Conservation (phyloP, 2,329 filamentous ascomycete genomes). For the Pestalotiopsis fici region DNA sequence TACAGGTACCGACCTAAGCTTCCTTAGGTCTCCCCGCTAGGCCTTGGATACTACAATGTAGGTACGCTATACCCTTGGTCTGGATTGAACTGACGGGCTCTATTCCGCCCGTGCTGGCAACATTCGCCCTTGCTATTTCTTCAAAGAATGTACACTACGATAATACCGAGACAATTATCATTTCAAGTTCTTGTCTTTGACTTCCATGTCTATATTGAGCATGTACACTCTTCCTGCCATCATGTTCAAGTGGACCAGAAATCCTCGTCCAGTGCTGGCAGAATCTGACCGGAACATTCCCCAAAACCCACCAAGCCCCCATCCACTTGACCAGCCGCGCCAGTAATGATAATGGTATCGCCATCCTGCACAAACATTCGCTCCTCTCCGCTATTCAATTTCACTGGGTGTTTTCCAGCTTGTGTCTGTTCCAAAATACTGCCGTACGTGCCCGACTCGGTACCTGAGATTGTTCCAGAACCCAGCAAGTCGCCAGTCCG, state of each 20-base stretch:
- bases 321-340: conserved; percentile 34
- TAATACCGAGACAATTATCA: too few species aligned
- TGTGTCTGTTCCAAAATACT: conserved; percentile 47
- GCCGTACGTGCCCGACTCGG: conserved; percentile 36
- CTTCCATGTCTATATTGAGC: neutral
- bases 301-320: conserved; percentile 44
- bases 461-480: conserved; percentile 71
- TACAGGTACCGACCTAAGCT: too few species aligned
- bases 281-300: conserved; percentile 33
- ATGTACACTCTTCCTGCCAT: neutral
- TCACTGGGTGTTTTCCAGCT: conserved; percentile 42
- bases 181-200: too few species aligned
- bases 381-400: conserved; percentile 38
- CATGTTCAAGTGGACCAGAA: neutral
- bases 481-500: conserved; percentile 74
- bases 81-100: too few species aligned
- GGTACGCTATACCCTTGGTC: too few species aligned
- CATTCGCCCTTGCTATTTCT: too few species aligned
- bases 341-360: conserved; percentile 40
- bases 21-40: too few species aligned
- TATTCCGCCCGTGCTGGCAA: too few species aligned
- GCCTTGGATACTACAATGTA: too few species aligned
- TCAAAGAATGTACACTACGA: too few species aligned
- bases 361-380: conserved; percentile 47
- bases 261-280: neutral